Conservation (phyloP, 176 grass and related monocot genomes). For the Lolium multiflorum region DNA sequence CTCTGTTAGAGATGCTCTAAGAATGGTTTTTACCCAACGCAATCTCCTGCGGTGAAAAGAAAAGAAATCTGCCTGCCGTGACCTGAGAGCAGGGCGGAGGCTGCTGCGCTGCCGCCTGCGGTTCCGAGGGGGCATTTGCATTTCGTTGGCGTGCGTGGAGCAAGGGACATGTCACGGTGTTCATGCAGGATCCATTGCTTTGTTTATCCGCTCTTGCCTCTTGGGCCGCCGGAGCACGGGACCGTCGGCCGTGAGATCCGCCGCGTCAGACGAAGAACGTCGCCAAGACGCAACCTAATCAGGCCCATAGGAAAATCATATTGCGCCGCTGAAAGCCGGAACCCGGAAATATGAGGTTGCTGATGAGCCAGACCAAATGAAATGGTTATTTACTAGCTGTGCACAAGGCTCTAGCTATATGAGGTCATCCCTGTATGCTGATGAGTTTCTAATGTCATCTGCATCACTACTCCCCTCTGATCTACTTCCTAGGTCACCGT, state of each 20-base stretch:
- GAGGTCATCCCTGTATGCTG: not conserved
- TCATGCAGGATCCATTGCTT: not conserved
- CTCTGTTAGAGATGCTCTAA: too few species aligned
- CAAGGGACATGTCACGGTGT: not conserved
- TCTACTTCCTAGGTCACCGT: not conserved
- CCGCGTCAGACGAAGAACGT: not conserved
- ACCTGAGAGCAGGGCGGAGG: too few species aligned
- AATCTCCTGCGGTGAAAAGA: too few species aligned
- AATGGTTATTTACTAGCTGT: slow-evolving; percentile 25
- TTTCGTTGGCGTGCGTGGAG: too few species aligned
- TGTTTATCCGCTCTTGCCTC: not conserved
- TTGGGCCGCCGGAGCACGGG: not conserved
- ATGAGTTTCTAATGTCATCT: not conserved
- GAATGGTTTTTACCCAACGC: too few species aligned
- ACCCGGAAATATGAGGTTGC: not conserved
- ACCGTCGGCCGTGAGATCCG: not conserved
- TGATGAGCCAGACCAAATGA: slow-evolving; percentile 3
- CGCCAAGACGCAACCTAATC: not conserved
- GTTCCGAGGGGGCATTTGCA: too few species aligned
- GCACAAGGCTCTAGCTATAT: slow-evolving; percentile 20
- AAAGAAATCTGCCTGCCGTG: too few species aligned
- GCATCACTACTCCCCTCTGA: not conserved
- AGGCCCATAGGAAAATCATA: not conserved
- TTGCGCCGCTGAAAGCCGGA: too few species aligned
- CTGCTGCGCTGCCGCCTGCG: too few species aligned